phyloP scores from a whole-genome alignment of 768 basidiomycete species.

The Tylopilus felleus region DNA sequence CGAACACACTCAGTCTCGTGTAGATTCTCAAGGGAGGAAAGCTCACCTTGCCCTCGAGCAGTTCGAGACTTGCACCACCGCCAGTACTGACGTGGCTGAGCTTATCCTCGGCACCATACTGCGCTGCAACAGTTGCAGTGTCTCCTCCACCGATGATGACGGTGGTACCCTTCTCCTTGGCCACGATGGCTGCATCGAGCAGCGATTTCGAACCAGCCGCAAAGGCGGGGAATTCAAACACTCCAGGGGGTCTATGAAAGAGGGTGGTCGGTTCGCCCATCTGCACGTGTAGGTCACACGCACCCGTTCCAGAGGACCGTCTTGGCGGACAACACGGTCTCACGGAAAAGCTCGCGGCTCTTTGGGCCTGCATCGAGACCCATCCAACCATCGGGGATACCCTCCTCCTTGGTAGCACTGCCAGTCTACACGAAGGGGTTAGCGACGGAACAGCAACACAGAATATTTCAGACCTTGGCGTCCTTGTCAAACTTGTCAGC shows the following conservation, averaged over 20 bases:
- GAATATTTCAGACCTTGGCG: conserved; percentile 55
- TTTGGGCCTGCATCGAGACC: conserved; percentile 91
- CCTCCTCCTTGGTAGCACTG: conserved; percentile 71
- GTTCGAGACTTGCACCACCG: conserved; percentile 89
- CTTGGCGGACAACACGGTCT: conserved; percentile 82
- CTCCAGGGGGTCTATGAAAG: conserved; percentile 79
- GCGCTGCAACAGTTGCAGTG: conserved; percentile 94
- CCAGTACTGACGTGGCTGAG: conserved; percentile 97
- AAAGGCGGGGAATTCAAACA: conserved; percentile 95
- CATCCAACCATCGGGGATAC: conserved; percentile 93
- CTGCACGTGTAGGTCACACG: conserved; percentile 18
- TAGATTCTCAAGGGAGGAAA: background rate
- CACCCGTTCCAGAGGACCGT: conserved; percentile 98
- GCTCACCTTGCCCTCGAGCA: conserved; percentile 94
- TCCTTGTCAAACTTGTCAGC: conserved; percentile 95
- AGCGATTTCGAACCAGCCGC: conserved; percentile 80
- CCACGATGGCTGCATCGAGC: conserved; percentile 82
- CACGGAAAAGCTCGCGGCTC: conserved; percentile 73
- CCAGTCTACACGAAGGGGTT: conserved; percentile 48
- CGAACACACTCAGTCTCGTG: conserved; percentile 16
- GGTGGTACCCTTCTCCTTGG: conserved; percentile 78
- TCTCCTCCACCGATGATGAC: conserved; percentile 97
- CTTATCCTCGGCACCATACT: conserved; percentile 78
- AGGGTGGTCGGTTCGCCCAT: background rate
- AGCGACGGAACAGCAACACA: background rate